Evolutionary conservation across 2,329 filamentous ascomycete genomes (phyloP).

Genomic region (Pseudocercospora cruenta): DNA sequence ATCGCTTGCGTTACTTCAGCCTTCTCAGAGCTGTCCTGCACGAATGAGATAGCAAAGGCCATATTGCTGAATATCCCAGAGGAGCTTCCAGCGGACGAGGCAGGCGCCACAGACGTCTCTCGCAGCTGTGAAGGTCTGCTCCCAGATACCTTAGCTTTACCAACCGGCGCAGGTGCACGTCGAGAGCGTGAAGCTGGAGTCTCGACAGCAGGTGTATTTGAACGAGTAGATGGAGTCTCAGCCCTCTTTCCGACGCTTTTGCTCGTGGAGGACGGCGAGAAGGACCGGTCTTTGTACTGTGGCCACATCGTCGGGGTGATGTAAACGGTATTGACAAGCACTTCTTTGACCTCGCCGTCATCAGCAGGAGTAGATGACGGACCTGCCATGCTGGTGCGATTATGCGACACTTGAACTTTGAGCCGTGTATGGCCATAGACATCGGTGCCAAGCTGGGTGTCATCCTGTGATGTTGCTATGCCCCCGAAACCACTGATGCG

Average conservation of each 20-base stretch:
- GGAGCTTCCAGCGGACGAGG: slow-evolving; percentile 3
- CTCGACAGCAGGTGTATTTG: slow-evolving; percentile 44
- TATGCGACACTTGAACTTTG: slow-evolving; percentile 44
- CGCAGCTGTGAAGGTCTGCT: slow-evolving; percentile 28
- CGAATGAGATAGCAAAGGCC: slow-evolving; percentile 83
- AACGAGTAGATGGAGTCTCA: slow-evolving; percentile 23
- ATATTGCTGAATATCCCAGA: slow-evolving; percentile 70
- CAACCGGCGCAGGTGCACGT: slow-evolving; percentile 37
- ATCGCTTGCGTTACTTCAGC: slow-evolving; percentile 66
- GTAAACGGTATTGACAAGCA: slow-evolving; percentile 49
- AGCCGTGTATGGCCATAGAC: slow-evolving; percentile 46
- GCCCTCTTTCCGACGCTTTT: slow-evolving; percentile 6
- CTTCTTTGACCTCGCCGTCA: slow-evolving; percentile 40
- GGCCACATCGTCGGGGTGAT: slow-evolving; percentile 49
- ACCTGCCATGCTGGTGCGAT: slow-evolving; percentile 42
- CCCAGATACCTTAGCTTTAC: slow-evolving; percentile 16
- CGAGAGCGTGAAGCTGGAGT: slow-evolving; percentile 57
- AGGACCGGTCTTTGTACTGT: slow-evolving; percentile 45
- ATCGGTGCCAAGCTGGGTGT: slow-evolving; percentile 45
- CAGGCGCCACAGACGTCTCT: slow-evolving; percentile 32
- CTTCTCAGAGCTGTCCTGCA: slow-evolving; percentile 60
- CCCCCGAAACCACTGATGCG: slow-evolving; percentile 49
- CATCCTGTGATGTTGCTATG: slow-evolving; percentile 33
- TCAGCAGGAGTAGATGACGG: slow-evolving; percentile 10
- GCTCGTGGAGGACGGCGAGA: slow-evolving; percentile 29